phyloP scores from a whole-genome alignment of 345 rosid genomes.

The Populus pruinosa region DNA sequence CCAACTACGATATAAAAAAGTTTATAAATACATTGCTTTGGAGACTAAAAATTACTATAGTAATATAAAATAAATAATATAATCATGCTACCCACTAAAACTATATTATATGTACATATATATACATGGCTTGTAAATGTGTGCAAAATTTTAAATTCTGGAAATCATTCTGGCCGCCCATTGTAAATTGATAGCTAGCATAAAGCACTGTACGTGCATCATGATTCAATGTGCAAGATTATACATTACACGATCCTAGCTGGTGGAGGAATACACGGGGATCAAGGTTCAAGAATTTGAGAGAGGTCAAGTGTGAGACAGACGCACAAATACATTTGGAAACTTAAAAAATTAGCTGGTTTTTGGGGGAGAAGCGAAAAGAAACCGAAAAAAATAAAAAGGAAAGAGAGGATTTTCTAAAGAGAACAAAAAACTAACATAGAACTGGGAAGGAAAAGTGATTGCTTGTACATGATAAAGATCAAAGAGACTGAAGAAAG shows the following conservation, averaged over 20 bases:
- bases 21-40: neutral
- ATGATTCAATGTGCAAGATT: neutral
- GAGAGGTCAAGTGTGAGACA: neutral
- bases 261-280: slow-evolving; percentile 17
- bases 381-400: neutral
- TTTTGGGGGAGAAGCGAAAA: slow-evolving; percentile 13
- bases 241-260: neutral
- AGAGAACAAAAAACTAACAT: neutral
- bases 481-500: neutral
- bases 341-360: slow-evolving; percentile 9
- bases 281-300: slow-evolving; percentile 6
- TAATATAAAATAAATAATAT: neutral
- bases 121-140: neutral
- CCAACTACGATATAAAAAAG: too few relatives aligned
- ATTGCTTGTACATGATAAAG: neutral
- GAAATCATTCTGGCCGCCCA: neutral
- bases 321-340: neutral
- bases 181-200: neutral
- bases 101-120: neutral
- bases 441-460: neutral
- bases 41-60: neutral
- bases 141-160: neutral
- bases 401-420: neutral
- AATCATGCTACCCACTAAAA: neutral
- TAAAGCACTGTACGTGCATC: neutral